These are phyloP conservation scores for Linnemannia hyalina DNA, from an alignment of 192 early-diverging fungal species.

Conservation along the genomic window DNA sequence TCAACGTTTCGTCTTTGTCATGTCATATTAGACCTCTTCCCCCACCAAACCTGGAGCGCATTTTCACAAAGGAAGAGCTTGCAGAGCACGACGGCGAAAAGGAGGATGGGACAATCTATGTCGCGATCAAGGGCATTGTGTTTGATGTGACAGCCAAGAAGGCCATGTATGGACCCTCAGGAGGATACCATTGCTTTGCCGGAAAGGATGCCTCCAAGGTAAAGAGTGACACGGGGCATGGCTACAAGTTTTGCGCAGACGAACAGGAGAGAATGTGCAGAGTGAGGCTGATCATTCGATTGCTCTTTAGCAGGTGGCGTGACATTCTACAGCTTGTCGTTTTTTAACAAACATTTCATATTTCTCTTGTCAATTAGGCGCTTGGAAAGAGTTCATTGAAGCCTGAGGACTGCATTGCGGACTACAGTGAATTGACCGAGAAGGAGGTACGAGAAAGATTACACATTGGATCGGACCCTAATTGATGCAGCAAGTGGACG, in stretches of 20 bases:
- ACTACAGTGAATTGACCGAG: constrained; percentile 73
- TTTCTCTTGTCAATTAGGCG: constrained; percentile 51
- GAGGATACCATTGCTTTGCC: constrained; percentile 83
- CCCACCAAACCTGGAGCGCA: constrained; percentile 29
- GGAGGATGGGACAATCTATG: constrained; percentile 72
- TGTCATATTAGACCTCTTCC: constrained; percentile 26
- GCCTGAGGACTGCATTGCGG: constrained; percentile 79
- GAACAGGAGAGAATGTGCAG: no score
- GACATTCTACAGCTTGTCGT: background rate
- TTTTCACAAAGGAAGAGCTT: constrained; percentile 31
- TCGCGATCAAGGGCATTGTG: constrained; percentile 87
- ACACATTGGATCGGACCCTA: background rate
- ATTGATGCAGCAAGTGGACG: background rate
- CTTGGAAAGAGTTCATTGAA: constrained; percentile 77
- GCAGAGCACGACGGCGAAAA: constrained; percentile 72
- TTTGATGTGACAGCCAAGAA: constrained; percentile 80
- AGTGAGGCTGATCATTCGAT: background rate
- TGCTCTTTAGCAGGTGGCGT: background rate
- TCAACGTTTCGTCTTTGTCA: background rate
- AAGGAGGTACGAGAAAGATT: constrained; percentile 67
- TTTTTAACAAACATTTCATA: background rate
- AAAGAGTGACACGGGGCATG: background rate
- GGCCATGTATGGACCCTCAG: constrained; percentile 74
- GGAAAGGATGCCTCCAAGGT: constrained; percentile 86
- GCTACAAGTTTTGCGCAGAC: background rate